These are phyloP conservation scores for Zygnema cylindricum DNA, from an alignment of 139 green algal species.

Conservation along the genomic window DNA sequence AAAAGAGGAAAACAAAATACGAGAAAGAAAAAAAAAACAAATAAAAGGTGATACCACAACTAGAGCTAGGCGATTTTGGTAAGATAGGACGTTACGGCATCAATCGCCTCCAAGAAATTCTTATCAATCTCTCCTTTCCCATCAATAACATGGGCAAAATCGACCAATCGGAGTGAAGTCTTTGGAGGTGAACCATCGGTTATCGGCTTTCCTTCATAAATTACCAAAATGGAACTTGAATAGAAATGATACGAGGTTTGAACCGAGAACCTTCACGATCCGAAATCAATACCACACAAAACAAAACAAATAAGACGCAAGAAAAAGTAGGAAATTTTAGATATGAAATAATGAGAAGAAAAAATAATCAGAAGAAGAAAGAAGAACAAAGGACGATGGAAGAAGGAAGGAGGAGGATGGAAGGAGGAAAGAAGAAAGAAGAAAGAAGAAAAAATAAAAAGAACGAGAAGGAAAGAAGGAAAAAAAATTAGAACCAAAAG, in stretches of 20 bases:
- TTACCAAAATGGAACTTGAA: conserved; percentile 24
- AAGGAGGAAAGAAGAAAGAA: too few species aligned
- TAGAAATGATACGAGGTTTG: conserved; percentile 41
- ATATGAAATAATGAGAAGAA: too few species aligned
- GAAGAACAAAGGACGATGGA: too few species aligned
- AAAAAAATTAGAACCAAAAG: too few species aligned
- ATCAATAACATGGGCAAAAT: conserved; percentile 53
- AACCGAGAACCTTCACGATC: conserved; percentile 23
- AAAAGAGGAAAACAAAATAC: too few species aligned
- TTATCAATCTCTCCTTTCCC: background rate
- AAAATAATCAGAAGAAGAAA: too few species aligned
- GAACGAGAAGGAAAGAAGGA: too few species aligned
- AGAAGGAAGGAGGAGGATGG: too few species aligned
- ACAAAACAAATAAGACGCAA: background rate
- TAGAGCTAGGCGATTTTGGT: too few species aligned
- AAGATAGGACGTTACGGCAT: background rate
- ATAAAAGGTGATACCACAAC: too few species aligned
- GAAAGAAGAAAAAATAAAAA: too few species aligned
- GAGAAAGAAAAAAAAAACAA: too few species aligned
- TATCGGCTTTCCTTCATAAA: conserved; percentile 37
- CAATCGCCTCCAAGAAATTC: conserved; percentile 38
- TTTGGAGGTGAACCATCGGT: background rate
- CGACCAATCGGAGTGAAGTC: conserved; percentile 28
- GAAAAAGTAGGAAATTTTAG: background rate
- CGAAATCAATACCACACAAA: background rate